Percentiles rank a stretch among this genome's conserved stretches.
Conservation (phyloP, 2,329 filamentous ascomycete genomes). For the Byssochlamys sp. region DNA sequence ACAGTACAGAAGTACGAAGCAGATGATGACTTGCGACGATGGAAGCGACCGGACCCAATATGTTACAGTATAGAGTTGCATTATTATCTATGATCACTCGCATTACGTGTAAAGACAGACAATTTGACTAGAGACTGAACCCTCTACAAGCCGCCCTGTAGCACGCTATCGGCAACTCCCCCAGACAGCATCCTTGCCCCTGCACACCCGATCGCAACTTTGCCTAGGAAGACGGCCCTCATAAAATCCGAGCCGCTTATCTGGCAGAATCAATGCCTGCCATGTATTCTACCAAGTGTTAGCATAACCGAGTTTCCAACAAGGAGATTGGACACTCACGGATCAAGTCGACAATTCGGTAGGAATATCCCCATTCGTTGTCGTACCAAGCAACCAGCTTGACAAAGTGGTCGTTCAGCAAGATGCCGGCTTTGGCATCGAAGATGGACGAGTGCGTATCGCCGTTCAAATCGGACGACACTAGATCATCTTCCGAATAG, state of each 20-base stretch:
- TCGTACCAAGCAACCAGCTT: conserved; percentile 92
- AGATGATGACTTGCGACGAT: too few species aligned
- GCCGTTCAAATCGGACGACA: conserved; percentile 79
- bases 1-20: too few species aligned
- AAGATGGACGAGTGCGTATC: conserved; percentile 84
- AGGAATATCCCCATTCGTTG: conserved; percentile 95
- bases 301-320: neutral
- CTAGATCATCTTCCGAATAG: conserved; percentile 84
- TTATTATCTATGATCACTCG: too few species aligned
- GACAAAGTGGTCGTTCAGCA: conserved; percentile 85
- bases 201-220: neutral
- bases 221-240: neutral
- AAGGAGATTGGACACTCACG: neutral
- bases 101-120: neutral
- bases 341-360: conserved; percentile 65
- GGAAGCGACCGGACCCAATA: too few species aligned
- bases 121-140: neutral
- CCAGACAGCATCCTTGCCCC: neutral
- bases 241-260: neutral
- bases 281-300: neutral
- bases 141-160: neutral
- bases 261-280: neutral
- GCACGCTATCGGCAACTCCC: neutral
- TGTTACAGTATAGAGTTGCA: too few species aligned
- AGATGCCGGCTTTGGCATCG: conserved; percentile 87